Conservation (phyloP, 495 filamentous ascomycete genomes). For the Penicillium soppii region DNA sequence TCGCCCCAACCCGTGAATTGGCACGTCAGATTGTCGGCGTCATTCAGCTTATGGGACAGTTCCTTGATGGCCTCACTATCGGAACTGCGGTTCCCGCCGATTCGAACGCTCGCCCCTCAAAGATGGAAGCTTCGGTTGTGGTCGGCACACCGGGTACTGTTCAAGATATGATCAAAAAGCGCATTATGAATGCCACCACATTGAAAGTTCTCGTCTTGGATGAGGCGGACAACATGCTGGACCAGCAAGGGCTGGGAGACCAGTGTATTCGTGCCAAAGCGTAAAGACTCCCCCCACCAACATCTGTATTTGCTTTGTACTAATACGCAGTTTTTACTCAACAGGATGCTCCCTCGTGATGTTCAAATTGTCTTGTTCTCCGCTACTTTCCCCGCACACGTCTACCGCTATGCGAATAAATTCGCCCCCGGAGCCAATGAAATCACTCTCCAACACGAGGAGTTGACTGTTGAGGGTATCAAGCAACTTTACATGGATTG, state of each 20-base stretch:
- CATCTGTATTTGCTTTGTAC: neutral
- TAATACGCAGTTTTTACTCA: constrained; percentile 17
- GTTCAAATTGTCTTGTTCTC: constrained; percentile 92
- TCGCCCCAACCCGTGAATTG: constrained; percentile 92
- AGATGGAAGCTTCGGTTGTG: constrained; percentile 70
- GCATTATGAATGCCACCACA: constrained; percentile 60
- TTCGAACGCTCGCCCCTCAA: constrained; percentile 55
- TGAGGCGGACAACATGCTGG: constrained; percentile 95
- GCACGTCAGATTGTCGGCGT: constrained; percentile 92
- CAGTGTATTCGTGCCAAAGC: constrained; percentile 86
- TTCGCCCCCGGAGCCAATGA: constrained; percentile 86
- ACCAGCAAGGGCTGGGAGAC: constrained; percentile 90
- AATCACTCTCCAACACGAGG: constrained; percentile 82
- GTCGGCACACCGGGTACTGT: constrained; percentile 95
- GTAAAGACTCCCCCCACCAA: constrained; percentile 48
- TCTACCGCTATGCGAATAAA: constrained; percentile 71
- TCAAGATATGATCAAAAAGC: constrained; percentile 75
- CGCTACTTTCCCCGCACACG: constrained; percentile 87
- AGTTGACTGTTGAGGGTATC: constrained; percentile 95
- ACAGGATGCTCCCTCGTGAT: constrained; percentile 64
- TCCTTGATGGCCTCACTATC: constrained; percentile 67
- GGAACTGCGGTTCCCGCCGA: constrained; percentile 80
- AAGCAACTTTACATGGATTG: constrained; percentile 97
- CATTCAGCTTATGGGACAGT: constrained; percentile 75
- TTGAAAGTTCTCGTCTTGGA: constrained; percentile 83